phyloP scores from a whole-genome alignment of 805 yeast species.

The Myxozyma vanderwaltii region DNA sequence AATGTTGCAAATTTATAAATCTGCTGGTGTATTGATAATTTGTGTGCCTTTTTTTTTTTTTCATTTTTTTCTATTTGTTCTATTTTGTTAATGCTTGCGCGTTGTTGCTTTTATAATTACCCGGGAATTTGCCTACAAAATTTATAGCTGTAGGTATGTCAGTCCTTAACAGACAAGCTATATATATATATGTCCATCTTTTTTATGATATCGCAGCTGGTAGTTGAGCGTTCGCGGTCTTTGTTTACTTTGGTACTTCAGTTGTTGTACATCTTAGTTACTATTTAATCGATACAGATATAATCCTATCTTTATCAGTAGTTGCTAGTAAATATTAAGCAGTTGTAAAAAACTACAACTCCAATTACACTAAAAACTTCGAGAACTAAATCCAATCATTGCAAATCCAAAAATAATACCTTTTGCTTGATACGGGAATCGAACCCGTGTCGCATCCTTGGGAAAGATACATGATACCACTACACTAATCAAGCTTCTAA shows the following conservation, averaged over 20 bases:
- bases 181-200: background rate
- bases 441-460: conserved; percentile 34
- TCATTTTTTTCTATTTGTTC: background rate
- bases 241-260: background rate
- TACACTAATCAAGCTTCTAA: conserved; percentile 29
- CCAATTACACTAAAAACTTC: no score
- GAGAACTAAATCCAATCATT: background rate
- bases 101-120: no score
- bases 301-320: background rate
- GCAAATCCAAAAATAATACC: background rate
- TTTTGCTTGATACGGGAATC: conserved; percentile 32
- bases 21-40: conserved; percentile 5
- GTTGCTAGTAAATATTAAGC: no score
- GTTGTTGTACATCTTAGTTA: background rate
- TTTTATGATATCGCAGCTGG: background rate
- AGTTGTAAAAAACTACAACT: no score
- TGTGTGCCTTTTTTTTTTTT: background rate
- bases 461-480: conserved; percentile 32
- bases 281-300: background rate
- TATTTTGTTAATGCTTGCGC: no score
- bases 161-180: background rate
- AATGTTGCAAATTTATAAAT: background rate
- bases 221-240: background rate
- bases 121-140: background rate
- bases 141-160: background rate